Base-by-base conservation (phyloP, 371 early-diverging fungal species). In the Mortierella sp. region DNA sequence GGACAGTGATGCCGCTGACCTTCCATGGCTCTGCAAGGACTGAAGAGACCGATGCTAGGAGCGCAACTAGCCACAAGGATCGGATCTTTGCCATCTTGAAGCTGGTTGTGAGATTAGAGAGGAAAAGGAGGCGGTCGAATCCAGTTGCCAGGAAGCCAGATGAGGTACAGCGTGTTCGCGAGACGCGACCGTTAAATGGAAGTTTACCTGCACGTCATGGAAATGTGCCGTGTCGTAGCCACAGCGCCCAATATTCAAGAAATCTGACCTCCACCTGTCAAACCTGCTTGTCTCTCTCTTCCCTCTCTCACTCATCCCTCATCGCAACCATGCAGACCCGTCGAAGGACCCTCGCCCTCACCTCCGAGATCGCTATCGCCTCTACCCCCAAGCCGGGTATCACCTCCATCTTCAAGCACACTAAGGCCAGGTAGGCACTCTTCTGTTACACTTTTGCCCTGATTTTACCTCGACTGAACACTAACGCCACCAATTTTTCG, bases 21-120 rank as follows among this genome's bases (percentile, higher is more conserved):
- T 58, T 52, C 73, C 73, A 73, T 54, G 73, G 63, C 41, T 42
- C 68, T 54, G 73, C 73, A 8, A 73, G 30, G 34, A 45, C 73
- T 45, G 71, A 51, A 34, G 71, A 63, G 50, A 70, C 59, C 18
- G 67, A 66, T 31, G 72, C 67, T 49, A 72, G 59, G 38, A 67
- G 45, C 19, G 58, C 48, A 58, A 66, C 46, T n/a, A 67, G 52
- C 28, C 66, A 16, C 46, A 72, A 30, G 38, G 67, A 67, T 48
- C 54, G 49, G 54, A 72, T 46, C 62, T 72, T 72, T 54, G 72
- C 63, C 72, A 72, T 60, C 43, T 43, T 66, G 63, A 54, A 34
- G 67, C 27, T 24, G 23, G 34, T 13, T 42, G 4, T 47, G 58
- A 46, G 19, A 18, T 27, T 55, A 42, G 31, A 18, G 9, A 52